Evolutionary conservation across 257 asterid species (phyloP).

Genomic region (Ballota nigra): DNA sequence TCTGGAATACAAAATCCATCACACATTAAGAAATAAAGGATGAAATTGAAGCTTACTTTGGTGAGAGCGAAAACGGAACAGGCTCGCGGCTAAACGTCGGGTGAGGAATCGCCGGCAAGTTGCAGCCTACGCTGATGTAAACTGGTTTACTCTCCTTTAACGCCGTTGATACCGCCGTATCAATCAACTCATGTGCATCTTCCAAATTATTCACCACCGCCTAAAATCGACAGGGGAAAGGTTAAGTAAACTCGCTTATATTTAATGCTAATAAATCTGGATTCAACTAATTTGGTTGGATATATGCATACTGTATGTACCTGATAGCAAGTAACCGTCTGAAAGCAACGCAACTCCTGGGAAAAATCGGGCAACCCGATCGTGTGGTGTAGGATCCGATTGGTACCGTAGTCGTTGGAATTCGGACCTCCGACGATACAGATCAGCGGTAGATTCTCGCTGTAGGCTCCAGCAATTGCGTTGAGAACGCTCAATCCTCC

Average conservation of each 20-base stretch:
- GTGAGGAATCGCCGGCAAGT: slow-evolving; percentile 69
- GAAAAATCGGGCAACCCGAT: slow-evolving; percentile 78
- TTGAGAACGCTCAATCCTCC: slow-evolving; percentile 79
- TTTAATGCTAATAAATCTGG: not conserved
- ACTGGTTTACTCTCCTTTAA: slow-evolving; percentile 88
- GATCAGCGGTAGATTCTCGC: slow-evolving; percentile 80
- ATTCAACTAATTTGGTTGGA: not conserved
- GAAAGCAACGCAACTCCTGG: slow-evolving; percentile 90
- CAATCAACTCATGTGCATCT: slow-evolving; percentile 82
- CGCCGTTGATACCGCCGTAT: slow-evolving; percentile 77
- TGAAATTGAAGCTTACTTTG: slow-evolving; percentile 40
- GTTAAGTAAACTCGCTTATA: not conserved
- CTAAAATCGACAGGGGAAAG: slow-evolving; percentile 28
- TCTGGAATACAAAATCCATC: too few relatives aligned
- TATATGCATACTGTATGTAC: slow-evolving; percentile 20
- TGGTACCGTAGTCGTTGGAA: slow-evolving; percentile 76
- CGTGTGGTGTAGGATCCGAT: slow-evolving; percentile 73
- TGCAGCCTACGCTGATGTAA: slow-evolving; percentile 71
- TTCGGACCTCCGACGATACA: slow-evolving; percentile 89
- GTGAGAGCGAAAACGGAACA: slow-evolving; percentile 63
- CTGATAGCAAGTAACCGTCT: slow-evolving; percentile 81
- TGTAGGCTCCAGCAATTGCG: slow-evolving; percentile 87
- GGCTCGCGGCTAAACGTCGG: slow-evolving; percentile 76
- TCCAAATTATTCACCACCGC: slow-evolving; percentile 82
- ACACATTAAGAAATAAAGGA: too few relatives aligned